phyloP scores from a whole-genome alignment of 2,329 filamentous ascomycete species.

The Septoria linicola region DNA sequence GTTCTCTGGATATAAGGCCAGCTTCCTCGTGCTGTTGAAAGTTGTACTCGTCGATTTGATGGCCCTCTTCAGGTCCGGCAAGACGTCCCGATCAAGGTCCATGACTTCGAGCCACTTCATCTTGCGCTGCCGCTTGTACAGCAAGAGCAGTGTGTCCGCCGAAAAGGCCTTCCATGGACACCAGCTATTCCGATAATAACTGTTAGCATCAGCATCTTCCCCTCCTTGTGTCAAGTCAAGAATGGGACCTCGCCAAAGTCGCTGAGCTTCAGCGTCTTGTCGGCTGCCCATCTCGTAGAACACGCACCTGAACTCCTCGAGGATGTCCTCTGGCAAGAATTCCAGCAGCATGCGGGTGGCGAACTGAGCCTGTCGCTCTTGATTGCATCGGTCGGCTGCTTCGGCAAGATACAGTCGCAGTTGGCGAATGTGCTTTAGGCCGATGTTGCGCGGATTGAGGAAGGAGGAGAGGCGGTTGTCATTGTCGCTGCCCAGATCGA shows the following conservation, averaged over 20 bases:
- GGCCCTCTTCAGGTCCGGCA: conserved; percentile 45
- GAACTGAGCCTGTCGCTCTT: conserved; percentile 48
- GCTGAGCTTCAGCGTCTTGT: not conserved
- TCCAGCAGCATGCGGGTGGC: conserved; percentile 51
- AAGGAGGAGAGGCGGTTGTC: conserved; percentile 48
- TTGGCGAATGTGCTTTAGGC: conserved; percentile 48
- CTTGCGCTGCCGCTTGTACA: conserved; percentile 50
- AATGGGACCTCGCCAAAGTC: not conserved
- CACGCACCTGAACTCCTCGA: conserved; percentile 48
- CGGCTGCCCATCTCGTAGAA: conserved; percentile 3
- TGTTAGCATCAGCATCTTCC: conserved; percentile 26
- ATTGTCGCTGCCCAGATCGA: conserved; percentile 48
- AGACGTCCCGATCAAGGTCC: conserved; percentile 45
- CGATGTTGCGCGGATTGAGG: conserved; percentile 49
- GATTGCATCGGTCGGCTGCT: conserved; percentile 45
- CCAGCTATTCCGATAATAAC: conserved; percentile 39
- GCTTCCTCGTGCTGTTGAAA: conserved; percentile 45
- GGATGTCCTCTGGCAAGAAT: conserved; percentile 49
- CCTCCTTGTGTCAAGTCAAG: not conserved
- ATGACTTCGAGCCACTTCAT: conserved; percentile 52
- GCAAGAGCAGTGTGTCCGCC: conserved; percentile 48
- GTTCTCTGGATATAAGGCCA: conserved; percentile 50
- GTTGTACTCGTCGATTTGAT: conserved; percentile 40
- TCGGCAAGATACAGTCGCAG: conserved; percentile 49
- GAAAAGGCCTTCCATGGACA: conserved; percentile 51